Base-by-base conservation (phyloP, 164 flowering plant genomes). In the Dillenia suffruticosa region DNA sequence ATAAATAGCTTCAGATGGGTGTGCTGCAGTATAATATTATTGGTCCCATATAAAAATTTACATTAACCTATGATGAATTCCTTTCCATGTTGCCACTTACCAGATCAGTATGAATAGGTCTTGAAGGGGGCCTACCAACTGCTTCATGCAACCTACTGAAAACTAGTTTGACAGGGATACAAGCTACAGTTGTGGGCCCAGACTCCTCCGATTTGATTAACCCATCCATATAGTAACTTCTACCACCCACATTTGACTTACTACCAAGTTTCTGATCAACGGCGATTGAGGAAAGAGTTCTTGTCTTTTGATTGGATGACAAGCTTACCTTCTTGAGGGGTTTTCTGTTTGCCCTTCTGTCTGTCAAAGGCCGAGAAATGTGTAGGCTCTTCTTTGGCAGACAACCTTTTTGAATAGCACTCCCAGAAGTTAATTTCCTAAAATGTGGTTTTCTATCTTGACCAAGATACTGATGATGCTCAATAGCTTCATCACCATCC, bases 141-240 rank as follows among this genome's bases (percentile, higher is more conserved):
- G 87, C 94, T 78, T 94, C 97, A 57, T 80, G 77, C 65, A 94
- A 83, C 78, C 97, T 83, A 79, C 95, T 89, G 76, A 82, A 91
- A 14, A 86, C 97, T 65, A 91, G 68, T 64, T 88, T 89, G 48
- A 94, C 89, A 9, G 98, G 97, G 70, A 91, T 86, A 75, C 95
- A 91, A 26, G 97, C 78, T 49, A 87, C 81, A 9, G 88, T 72
- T 3, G 91, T 71, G 44, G 83, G 85, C 10, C 71, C 76, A 11
- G 76, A 62, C 16, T 74, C 72, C 5, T 68, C 79, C 3, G 78
- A 66, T 65, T 84, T 90, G 17, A 83, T 77, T 54, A 79, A 57
- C 51, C 80, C 86, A 62, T 71, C 74, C 58, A 78, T 64, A 44
- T 51, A 56, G 60, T 51, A 54, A 19, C 71, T 69, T 57, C 65